Evolutionary conservation across 805 yeast genomes (phyloP), one percentile per base, ranked within the genome.

Genomic region (Saccharomycopsis sp.): DNA sequence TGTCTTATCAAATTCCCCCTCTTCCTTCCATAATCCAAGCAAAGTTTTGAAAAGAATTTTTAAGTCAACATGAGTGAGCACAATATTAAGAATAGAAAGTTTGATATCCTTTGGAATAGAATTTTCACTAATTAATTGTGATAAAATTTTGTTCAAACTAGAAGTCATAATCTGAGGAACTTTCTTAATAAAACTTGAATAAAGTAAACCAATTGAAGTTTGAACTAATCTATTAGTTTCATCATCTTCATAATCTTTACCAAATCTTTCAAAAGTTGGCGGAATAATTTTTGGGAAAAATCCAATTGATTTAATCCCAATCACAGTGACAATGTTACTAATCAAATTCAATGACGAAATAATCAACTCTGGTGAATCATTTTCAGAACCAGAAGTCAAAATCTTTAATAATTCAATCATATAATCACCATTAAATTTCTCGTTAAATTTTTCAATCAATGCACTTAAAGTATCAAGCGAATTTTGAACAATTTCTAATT

Each of bases 241-340:
- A 5, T 51, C 55, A 17, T 46, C 51, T 4, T 55, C 54, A 5
- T 59, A 66, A 26, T 59, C 65, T 6, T 60, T 52, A 23, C 72
- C 68, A 64, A 85, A 82, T 31, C 85, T 71, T 22, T 67, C 65
- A 44, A 87, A 68, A 8, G 85, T 68, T 11, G 87, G 85, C 13
- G 88, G 86, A 50, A 93, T 75, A 57, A 89, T 80, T 61, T 80
- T 81, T 26, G 97, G 86, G 70, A 88, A 85, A 57, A 72, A 75
- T 4, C 95, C 89, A 58, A 93, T 81, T 51, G 81, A 71, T 57
- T 87, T 85, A 16, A 94, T 89, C 43, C 98, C 98, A 38, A 89
- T 62, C 20, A 79, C 74, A 42, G 79, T 76, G 44, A 86, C 74
- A 45, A 87, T 65, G 53, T 79, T 77, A 45, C 85, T 77, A 50